phyloP scores from a whole-genome alignment of 2,329 filamentous ascomycete species.

The Colletotrichum ledebouriae region DNA sequence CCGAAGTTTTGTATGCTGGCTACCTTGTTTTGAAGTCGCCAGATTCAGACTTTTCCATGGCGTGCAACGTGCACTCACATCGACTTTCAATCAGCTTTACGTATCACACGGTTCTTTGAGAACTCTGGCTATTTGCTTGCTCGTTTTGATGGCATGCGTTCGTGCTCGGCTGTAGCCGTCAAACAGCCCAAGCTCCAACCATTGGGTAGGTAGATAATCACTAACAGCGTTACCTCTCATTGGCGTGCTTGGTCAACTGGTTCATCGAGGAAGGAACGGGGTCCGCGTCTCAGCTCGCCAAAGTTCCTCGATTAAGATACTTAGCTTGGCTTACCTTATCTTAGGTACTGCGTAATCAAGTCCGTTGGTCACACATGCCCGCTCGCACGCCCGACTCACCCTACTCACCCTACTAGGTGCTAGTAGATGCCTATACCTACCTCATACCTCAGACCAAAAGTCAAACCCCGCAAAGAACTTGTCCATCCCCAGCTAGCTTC shows the following conservation, averaged over 20 bases:
- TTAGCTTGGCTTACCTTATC: too few relatives aligned
- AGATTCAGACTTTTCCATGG: not conserved
- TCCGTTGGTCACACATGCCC: too few relatives aligned
- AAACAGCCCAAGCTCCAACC: not conserved
- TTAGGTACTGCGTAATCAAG: too few relatives aligned
- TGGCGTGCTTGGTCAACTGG: not conserved
- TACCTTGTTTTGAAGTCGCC: not conserved
- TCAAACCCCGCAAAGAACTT: conserved; percentile 10
- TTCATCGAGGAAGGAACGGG: too few relatives aligned
- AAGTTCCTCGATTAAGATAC: too few relatives aligned
- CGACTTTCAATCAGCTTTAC: not conserved
- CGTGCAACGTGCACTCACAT: not conserved
- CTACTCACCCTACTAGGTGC: not conserved
- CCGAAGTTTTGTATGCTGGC: not conserved
- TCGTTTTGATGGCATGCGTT: too few relatives aligned
- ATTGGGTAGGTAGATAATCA: not conserved
- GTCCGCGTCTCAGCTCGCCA: too few relatives aligned
- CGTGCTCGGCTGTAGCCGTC: too few relatives aligned
- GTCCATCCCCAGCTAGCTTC: conserved; percentile 3
- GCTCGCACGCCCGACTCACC: too few relatives aligned
- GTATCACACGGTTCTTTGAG: too few relatives aligned
- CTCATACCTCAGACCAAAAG: not conserved
- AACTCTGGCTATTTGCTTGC: too few relatives aligned
- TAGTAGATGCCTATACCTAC: too few relatives aligned
- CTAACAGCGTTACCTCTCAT: not conserved